Evolutionary conservation across 2,329 filamentous ascomycete species (phyloP).

Genomic region (Calonectria pseudoreteaudii): DNA sequence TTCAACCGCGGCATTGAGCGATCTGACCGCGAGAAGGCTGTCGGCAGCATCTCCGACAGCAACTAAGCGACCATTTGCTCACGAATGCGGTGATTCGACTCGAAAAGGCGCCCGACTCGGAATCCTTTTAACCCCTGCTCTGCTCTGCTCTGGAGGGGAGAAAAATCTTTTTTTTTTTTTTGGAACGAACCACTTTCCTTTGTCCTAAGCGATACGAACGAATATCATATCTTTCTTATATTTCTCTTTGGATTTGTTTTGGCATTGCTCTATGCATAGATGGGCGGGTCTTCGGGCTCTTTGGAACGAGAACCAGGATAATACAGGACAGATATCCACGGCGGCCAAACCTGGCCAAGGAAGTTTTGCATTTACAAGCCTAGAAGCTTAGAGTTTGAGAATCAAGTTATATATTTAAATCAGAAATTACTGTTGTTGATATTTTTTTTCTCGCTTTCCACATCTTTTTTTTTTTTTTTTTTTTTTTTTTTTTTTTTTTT

Average conservation of each 20-base stretch:
- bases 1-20: slow-evolving; percentile 43
- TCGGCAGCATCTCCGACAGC: slow-evolving; percentile 18
- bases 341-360: slow-evolving; percentile 2
- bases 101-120: not conserved
- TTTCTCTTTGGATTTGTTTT: slow-evolving; percentile 19
- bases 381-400: slow-evolving; percentile 3
- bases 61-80: slow-evolving; percentile 19
- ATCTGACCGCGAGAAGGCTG: slow-evolving; percentile 42
- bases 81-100: not conserved
- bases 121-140: not conserved
- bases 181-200: slow-evolving; percentile 21
- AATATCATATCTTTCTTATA: not conserved
- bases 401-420: slow-evolving; percentile 2
- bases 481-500: too few species aligned
- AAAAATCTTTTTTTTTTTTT: too few species aligned
- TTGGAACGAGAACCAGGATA: slow-evolving; percentile 1
- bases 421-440: not conserved
- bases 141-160: not conserved
- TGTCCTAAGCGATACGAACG: slow-evolving; percentile 26
- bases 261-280: slow-evolving; percentile 19
- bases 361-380: not conserved
- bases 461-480: too few species aligned
- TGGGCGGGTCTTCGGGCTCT: slow-evolving; percentile 25
- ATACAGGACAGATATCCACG: slow-evolving; percentile 17
- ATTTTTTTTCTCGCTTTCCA: not conserved